These are phyloP conservation scores for Lobosporangium transversale DNA, from an alignment of 192 early-diverging fungal species.

Conservation along the genomic window DNA sequence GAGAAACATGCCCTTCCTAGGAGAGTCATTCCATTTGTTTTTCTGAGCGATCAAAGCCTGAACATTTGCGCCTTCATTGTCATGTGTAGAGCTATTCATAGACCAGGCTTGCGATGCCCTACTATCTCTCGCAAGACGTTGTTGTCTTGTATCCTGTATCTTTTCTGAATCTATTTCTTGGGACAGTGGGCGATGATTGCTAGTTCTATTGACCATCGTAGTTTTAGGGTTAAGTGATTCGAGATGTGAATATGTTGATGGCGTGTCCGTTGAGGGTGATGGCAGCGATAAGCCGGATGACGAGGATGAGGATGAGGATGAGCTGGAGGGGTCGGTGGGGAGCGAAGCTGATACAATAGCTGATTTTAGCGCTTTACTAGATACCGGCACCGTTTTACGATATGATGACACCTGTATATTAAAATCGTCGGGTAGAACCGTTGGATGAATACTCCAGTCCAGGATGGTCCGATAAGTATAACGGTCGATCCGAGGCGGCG, in stretches of 20 bases:
- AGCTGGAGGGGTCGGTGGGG: background rate
- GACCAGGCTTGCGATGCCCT: no score
- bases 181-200: no score
- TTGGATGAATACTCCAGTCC: constrained; percentile 41
- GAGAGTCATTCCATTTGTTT: background rate
- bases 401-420: background rate
- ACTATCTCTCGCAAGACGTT: background rate
- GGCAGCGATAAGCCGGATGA: background rate
- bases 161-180: no score
- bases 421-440: constrained; percentile 25
- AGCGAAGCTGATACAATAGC: background rate
- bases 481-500: constrained; percentile 2
- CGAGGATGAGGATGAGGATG: background rate
- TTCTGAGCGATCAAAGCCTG: no score
- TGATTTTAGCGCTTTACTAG: background rate
- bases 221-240: no score
- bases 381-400: background rate
- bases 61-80: no score
- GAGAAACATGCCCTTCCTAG: background rate
- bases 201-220: no score
- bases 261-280: no score
- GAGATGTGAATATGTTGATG: no score
- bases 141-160: background rate
- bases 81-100: no score
- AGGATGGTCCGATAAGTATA: constrained; percentile 25